These are phyloP conservation scores for Mikania micrantha DNA, from an alignment of 129 eudicot species.

Conservation along the genomic window DNA sequence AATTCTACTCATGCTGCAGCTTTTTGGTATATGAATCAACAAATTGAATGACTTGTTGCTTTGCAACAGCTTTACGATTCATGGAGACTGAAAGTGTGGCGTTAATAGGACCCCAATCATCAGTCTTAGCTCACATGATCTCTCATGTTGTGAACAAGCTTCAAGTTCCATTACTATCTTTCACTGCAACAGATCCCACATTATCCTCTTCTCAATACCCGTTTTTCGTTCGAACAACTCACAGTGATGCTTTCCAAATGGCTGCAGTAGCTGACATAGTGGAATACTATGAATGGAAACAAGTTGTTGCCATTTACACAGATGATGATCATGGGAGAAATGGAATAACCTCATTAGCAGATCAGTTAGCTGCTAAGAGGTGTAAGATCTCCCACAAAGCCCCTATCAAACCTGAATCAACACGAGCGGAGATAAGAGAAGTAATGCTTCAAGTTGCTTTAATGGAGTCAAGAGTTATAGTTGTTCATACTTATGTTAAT, in stretches of 20 bases:
- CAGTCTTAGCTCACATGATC: conserved; percentile 62
- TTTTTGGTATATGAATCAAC: not conserved
- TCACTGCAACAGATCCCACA: conserved; percentile 82
- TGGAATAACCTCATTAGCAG: conserved; percentile 58
- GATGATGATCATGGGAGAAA: conserved; percentile 86
- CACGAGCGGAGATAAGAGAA: conserved; percentile 33
- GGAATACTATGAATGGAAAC: conserved; percentile 55
- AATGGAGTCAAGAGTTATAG: conserved; percentile 47
- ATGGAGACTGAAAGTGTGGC: conserved; percentile 68
- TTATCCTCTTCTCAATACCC: conserved; percentile 69
- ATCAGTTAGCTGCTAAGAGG: conserved; percentile 46
- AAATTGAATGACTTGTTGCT: not conserved
- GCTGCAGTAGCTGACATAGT: conserved; percentile 71
- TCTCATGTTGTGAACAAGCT: conserved; percentile 62
- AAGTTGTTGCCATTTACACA: conserved; percentile 53
- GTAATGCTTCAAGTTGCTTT: conserved; percentile 50
- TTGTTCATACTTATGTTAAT: conserved; percentile 46
- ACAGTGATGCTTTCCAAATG: conserved; percentile 77
- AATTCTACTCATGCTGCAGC: not conserved
- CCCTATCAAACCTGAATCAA: conserved; percentile 34
- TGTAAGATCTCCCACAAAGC: conserved; percentile 60
- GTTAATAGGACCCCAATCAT: conserved; percentile 74
- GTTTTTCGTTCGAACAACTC: conserved; percentile 60
- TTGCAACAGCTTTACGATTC: conserved; percentile 48
- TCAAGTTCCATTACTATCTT: conserved; percentile 67